Evolutionary conservation across 768 basidiomycete species (phyloP).

Genomic region (Lentinus tigrinus): DNA sequence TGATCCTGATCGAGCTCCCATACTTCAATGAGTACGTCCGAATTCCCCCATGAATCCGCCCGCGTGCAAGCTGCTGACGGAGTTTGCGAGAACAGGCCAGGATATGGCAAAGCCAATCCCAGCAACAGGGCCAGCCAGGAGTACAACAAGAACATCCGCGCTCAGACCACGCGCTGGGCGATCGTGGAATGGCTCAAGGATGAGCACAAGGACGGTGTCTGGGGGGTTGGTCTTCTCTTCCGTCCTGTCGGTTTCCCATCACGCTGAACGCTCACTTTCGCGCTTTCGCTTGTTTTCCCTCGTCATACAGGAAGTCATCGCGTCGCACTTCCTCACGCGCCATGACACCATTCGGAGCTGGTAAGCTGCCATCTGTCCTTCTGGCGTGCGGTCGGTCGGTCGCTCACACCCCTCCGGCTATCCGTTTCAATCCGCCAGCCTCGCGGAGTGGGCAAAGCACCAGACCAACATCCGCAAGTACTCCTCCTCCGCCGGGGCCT

Average conservation of each 20-base stretch:
- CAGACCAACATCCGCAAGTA: constrained; percentile 32
- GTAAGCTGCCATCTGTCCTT: constrained; percentile 31
- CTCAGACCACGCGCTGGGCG: constrained; percentile 50
- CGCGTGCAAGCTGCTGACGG: neutral
- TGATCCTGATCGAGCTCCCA: constrained; percentile 54
- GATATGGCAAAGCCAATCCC: constrained; percentile 42
- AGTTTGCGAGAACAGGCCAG: constrained; percentile 38
- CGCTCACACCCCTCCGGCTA: no score
- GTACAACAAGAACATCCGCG: constrained; percentile 45
- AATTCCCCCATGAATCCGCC: neutral
- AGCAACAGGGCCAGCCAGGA: constrained; percentile 34
- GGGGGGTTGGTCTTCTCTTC: constrained; percentile 38
- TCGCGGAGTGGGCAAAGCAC: constrained; percentile 33
- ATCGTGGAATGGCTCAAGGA: constrained; percentile 54
- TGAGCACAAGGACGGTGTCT: constrained; percentile 40
- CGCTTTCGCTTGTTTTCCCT: no score
- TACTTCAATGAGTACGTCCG: constrained; percentile 59
- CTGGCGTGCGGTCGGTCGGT: no score
- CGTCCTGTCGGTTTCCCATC: neutral
- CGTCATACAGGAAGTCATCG: constrained; percentile 45
- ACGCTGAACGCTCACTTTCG: neutral
- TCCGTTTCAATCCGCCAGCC: constrained; percentile 25
- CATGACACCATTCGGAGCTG: constrained; percentile 40
- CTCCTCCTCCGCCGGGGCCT: neutral
- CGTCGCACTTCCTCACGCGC: constrained; percentile 45